Percentiles rank a stretch among this genome's conserved stretches.
These are phyloP conservation scores for Pseudogymnoascus sp. DNA, from an alignment of 2,329 filamentous ascomycete genomes.

Conservation along the genomic window DNA sequence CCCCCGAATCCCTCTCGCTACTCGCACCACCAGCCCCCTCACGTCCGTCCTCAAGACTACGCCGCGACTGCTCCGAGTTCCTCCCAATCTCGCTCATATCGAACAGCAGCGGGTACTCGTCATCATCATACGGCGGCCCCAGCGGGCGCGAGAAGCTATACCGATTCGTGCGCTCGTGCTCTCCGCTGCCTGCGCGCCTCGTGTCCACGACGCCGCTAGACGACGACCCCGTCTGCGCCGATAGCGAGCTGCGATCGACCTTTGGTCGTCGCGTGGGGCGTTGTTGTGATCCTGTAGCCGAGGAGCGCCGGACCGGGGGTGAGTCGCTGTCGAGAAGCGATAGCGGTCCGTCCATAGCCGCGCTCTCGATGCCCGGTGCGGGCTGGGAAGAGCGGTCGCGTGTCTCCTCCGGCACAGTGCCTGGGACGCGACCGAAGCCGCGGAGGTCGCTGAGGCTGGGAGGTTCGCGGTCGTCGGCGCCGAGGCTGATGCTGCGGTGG, in stretches of 20 bases:
- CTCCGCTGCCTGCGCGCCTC: slow-evolving; percentile 25
- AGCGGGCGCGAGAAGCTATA: slow-evolving; percentile 37
- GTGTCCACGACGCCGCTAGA: slow-evolving; percentile 24
- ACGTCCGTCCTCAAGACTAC: slow-evolving; percentile 48
- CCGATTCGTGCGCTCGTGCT: slow-evolving; percentile 29
- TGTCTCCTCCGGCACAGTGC: slow-evolving; percentile 30
- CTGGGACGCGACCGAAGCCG: slow-evolving; percentile 34
- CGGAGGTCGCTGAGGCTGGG: slow-evolving; percentile 57
- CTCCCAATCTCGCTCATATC: slow-evolving; percentile 64
- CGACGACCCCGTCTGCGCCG: slow-evolving; percentile 24
- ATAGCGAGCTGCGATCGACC: slow-evolving; percentile 16
- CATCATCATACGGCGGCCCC: slow-evolving; percentile 37
- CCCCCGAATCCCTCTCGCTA: slow-evolving; percentile 22
- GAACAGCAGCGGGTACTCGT: slow-evolving; percentile 59
- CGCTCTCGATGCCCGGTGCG: slow-evolving; percentile 11
- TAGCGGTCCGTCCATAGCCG: not conserved
- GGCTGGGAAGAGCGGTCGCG: slow-evolving; percentile 27
- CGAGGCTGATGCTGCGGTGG: slow-evolving; percentile 60
- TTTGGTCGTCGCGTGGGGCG: slow-evolving; percentile 16
- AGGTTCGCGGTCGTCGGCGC: slow-evolving; percentile 54
- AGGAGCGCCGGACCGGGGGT: not conserved
- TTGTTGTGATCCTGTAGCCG: not conserved
- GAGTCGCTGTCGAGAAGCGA: not conserved
- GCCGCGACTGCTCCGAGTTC: slow-evolving; percentile 32
- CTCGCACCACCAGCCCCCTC: slow-evolving; percentile 17